Base-by-base conservation (phyloP, 768 basidiomycete genomes). In the Aureoboletus auriporus region DNA sequence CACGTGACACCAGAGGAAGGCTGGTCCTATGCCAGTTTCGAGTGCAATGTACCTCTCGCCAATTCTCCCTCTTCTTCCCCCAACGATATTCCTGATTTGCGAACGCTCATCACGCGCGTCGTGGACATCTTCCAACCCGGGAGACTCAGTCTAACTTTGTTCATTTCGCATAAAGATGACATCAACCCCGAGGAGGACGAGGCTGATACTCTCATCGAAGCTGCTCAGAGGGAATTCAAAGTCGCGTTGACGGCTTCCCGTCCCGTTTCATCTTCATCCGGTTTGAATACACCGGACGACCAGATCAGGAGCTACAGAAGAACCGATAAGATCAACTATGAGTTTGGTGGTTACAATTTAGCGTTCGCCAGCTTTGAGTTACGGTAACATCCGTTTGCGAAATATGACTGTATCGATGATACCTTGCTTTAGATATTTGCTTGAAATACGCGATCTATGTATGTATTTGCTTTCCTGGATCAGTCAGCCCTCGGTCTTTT, bases 11-110 rank as follows among this genome's bases (percentile, higher is more conserved):
- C 96, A 26, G 96, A 98, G 68, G 84, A 89, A 59, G 95, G 90
- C 47, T 98, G 93, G 89, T 96, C 93, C 39, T 99, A 96, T 68
- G 96, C 96, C 54, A 92, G 89, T 60, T 98, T 99, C 73, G 96
- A 99, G 70, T 95, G 92, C 73, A 99, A 99, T 69, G 82, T 96
- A n/a, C 91, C 91, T 5, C 72, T 86, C 38, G 64, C 71, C 37
- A 53, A 68, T 37, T 52, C 65, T 41, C 56, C 58, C 8, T 46
- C 52, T 47, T 57, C 64, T 37, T 61, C 64, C 33, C 56, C 66
- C 42, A 66, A 62, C 23, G 58, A 66, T 47, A 78, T 89, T 36
- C 93, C 91, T 26, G 84, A 91, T 66, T 71, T 98, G 39, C 74
- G 80, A 58, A 83, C 84, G 14, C 82, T 97, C 48, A 79, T 98